A percentile compares a stretch with the other conserved stretches of the same genome.
These are phyloP conservation scores for Phytopythium oedochilum DNA, from an alignment of 352 stramenopile species.

Conservation along the genomic window DNA sequence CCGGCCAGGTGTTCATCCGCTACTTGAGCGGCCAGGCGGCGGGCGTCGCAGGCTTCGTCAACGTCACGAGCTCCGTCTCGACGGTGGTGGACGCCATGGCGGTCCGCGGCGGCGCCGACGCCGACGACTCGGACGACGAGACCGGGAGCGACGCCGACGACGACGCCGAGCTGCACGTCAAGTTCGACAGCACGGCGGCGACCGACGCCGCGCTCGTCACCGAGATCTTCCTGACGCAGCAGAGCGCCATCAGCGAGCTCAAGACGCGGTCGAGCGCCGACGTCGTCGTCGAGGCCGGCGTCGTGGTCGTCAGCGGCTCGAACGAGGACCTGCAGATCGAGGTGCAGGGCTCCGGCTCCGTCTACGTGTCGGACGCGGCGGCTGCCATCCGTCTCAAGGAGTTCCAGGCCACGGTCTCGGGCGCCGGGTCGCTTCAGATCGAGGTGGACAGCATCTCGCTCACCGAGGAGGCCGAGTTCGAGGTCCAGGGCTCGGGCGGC, in stretches of 20 bases:
- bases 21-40: slow-evolving; percentile 11
- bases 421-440: slow-evolving; percentile 16
- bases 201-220: slow-evolving; percentile 17
- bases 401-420: slow-evolving; percentile 12
- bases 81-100: slow-evolving; percentile 13
- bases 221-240: slow-evolving; percentile 20
- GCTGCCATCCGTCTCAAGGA: slow-evolving; percentile 15
- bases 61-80: slow-evolving; percentile 16
- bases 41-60: slow-evolving; percentile 22
- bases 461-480: slow-evolving; percentile 12
- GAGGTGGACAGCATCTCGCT: slow-evolving; percentile 16
- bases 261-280: slow-evolving; percentile 18
- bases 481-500: slow-evolving; percentile 11
- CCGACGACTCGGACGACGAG: slow-evolving; percentile 14
- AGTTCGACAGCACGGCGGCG: slow-evolving; percentile 13
- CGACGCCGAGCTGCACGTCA: slow-evolving; percentile 19
- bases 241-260: slow-evolving; percentile 20
- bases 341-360: slow-evolving; percentile 16
- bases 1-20: slow-evolving; percentile 21
- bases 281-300: slow-evolving; percentile 22
- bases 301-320: slow-evolving; percentile 17
- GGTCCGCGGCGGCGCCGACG: no score
- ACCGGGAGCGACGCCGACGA: slow-evolving; percentile 14
- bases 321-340: slow-evolving; percentile 24
- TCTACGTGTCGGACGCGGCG: slow-evolving; percentile 19